These are phyloP conservation scores for Barnettozyma californica DNA, from an alignment of 805 yeast genomes.

Conservation along the genomic window DNA sequence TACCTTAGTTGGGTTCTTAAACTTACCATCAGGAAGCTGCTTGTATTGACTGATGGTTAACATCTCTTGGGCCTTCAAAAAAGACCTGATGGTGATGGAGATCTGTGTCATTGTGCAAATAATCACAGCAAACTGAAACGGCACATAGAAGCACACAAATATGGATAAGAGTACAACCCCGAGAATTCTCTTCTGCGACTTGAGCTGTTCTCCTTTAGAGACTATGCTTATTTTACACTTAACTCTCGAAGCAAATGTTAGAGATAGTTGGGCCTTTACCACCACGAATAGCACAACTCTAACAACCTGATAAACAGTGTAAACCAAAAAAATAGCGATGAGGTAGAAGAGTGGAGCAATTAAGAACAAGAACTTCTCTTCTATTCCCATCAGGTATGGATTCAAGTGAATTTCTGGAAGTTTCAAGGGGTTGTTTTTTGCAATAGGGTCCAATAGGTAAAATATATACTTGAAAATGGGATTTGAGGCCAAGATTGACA, in stretches of 20 bases:
- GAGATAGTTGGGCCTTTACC: background rate
- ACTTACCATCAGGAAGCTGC: constrained; percentile 1
- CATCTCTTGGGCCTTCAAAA: constrained; percentile 1
- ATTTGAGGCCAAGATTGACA: constrained; percentile 36
- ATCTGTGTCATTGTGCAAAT: constrained; percentile 56
- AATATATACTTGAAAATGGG: constrained; percentile 34
- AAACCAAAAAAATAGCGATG: constrained; percentile 40
- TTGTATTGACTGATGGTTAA: background rate
- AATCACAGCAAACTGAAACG: constrained; percentile 75
- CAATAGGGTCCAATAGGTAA: constrained; percentile 48
- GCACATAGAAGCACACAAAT: constrained; percentile 58
- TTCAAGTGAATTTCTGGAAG: constrained; percentile 41
- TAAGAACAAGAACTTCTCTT: constrained; percentile 49
- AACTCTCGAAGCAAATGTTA: constrained; percentile 2
- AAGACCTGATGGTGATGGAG: constrained; percentile 41
- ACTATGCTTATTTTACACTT: constrained; percentile 1
- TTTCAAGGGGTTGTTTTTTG: constrained; percentile 40
- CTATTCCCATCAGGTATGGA: constrained; percentile 63
- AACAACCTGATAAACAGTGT: constrained; percentile 26
- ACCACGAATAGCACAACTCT: constrained; percentile 1
- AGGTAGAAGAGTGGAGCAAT: constrained; percentile 54
- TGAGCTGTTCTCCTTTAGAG: background rate
- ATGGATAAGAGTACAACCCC: constrained; percentile 30
- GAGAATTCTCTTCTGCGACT: constrained; percentile 12
- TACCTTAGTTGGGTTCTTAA: background rate